Percentiles rank a stretch among this genome's conserved stretches.
Conservation (phyloP, 2,329 filamentous ascomycete species). For the Pochonia chlamydosporia region DNA sequence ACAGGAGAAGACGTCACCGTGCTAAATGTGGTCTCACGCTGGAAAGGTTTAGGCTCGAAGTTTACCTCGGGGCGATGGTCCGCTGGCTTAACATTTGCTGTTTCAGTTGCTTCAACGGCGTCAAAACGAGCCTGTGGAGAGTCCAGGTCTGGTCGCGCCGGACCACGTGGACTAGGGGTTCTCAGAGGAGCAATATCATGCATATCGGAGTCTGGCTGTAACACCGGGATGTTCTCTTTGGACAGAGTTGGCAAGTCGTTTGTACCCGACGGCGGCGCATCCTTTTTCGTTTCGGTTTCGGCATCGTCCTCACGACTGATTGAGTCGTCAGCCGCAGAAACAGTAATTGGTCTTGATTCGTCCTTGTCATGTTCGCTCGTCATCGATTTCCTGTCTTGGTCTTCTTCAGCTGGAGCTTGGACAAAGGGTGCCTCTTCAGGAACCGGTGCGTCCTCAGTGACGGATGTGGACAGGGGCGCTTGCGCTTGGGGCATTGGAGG, state of each 20-base stretch:
- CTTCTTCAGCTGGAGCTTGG: not conserved
- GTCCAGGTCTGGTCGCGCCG: not conserved
- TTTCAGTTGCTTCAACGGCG: constrained; percentile 9
- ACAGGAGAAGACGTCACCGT: constrained; percentile 47
- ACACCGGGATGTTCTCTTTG: constrained; percentile 8
- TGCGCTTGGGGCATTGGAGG: not conserved
- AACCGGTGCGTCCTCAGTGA: not conserved
- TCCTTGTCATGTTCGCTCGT: not conserved
- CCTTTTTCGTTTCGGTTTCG: not conserved
- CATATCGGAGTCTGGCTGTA: constrained; percentile 11
- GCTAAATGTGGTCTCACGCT: constrained; percentile 40
- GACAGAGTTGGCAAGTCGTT: not conserved
- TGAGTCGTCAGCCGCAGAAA: not conserved
- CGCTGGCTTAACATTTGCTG: constrained; percentile 30
- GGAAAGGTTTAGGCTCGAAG: constrained; percentile 28
- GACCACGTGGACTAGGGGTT: constrained; percentile 24
- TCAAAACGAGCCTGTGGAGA: constrained; percentile 30
- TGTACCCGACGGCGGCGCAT: not conserved
- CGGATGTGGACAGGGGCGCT: not conserved
- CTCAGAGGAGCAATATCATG: constrained; percentile 22
- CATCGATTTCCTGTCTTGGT: not conserved
- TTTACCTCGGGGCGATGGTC: constrained; percentile 12
- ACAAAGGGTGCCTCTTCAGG: not conserved
- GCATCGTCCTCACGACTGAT: not conserved
- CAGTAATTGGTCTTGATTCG: not conserved